Evolutionary conservation across 176 grass and related monocot genomes (phyloP).

Genomic region (Zoysia pacifica): DNA sequence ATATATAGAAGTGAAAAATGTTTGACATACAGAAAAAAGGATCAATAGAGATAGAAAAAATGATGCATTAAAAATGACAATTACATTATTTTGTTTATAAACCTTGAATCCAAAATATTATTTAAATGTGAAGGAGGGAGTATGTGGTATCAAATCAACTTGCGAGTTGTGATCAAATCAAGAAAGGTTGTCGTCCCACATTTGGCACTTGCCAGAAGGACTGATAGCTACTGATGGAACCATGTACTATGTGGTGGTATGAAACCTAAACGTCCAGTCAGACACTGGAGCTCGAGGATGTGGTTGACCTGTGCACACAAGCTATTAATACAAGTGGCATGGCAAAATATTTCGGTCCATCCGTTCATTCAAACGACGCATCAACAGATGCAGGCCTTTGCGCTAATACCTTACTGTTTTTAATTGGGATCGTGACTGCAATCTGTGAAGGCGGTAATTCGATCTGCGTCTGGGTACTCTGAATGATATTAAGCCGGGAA

Average conservation of each 20-base stretch:
- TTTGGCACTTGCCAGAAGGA: conserved; percentile 46
- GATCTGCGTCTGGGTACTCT: too few species aligned
- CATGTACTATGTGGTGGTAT: conserved; percentile 17
- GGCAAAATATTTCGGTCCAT: neutral
- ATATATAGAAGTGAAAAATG: too few species aligned
- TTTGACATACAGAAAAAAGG: too few species aligned
- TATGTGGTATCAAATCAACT: conserved; percentile 22
- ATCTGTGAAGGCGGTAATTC: too few species aligned
- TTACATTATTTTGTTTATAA: too few species aligned
- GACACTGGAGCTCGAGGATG: conserved; percentile 11
- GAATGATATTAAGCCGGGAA: conserved; percentile 22
- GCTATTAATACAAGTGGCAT: conserved; percentile 25
- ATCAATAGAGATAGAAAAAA: too few species aligned
- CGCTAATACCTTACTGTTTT: too few species aligned
- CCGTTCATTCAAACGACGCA: neutral
- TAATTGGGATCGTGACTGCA: too few species aligned
- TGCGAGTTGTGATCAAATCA: conserved; percentile 41
- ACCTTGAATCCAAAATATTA: too few species aligned
- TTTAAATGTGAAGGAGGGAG: neutral
- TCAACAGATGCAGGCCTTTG: neutral
- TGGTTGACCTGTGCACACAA: conserved; percentile 43
- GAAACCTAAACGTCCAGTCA: conserved; percentile 53
- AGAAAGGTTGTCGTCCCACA: conserved; percentile 43
- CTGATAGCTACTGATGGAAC: conserved; percentile 55
- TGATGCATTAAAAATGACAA: too few species aligned